These are phyloP conservation scores for Penicillium atrosanguineum DNA, from an alignment of 495 filamentous ascomycete species.

Conservation along the genomic window DNA sequence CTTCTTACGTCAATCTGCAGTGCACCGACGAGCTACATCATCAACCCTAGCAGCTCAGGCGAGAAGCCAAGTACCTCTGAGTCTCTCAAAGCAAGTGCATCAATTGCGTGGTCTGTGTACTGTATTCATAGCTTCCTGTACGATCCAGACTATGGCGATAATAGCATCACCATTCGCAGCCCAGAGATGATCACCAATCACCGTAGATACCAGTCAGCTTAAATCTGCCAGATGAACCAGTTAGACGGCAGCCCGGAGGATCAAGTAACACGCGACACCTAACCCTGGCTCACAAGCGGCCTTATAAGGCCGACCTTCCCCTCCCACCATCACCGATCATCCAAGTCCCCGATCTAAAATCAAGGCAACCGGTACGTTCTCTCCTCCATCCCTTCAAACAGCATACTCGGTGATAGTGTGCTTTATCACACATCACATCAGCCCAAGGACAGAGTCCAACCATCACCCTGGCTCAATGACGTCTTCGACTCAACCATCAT, in stretches of 20 bases:
- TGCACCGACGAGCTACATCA: neutral
- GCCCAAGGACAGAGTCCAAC: slow-evolving; percentile 1
- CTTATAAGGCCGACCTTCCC: neutral
- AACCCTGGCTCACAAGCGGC: neutral
- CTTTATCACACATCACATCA: neutral
- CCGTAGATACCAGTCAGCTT: neutral
- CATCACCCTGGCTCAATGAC: slow-evolving; percentile 13
- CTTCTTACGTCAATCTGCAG: slow-evolving; percentile 20
- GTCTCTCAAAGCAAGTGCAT: neutral
- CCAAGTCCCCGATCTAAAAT: neutral
- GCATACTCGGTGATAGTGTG: neutral
- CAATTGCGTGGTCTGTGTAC: neutral
- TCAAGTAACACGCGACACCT: neutral
- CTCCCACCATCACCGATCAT: neutral
- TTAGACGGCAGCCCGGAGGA: neutral
- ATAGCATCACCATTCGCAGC: neutral
- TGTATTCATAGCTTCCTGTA: neutral
- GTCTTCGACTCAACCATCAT: slow-evolving; percentile 19
- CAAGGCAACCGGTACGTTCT: neutral
- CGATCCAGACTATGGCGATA: neutral
- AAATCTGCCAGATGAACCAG: neutral
- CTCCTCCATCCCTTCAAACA: neutral
- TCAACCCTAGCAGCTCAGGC: neutral
- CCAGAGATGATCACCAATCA: neutral
- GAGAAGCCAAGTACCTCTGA: neutral